Evolutionary conservation across 1,139 yeast species (phyloP), one percentile per base, ranked within the genome.

Genomic region (Suhomyces guaymorum): DNA sequence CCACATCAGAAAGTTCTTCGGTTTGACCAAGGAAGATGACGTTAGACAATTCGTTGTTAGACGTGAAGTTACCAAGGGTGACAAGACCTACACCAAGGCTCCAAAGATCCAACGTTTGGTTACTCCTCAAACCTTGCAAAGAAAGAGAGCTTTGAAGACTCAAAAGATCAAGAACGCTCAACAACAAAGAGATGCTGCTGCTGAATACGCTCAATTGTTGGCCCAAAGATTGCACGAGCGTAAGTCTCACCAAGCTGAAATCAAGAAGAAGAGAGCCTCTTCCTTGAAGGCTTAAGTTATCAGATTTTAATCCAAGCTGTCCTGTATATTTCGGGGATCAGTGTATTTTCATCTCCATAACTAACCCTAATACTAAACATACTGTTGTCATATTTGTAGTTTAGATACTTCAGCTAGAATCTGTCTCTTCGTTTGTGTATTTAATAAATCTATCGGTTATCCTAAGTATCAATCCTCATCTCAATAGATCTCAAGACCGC

Each of bases 101-200:
- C 98, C 98, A 78, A 92, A 88, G 87, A 90, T 92, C 78, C 98
- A 92, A 81, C 89, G 98, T 79, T 85, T 92, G 67, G 95, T 92
- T 57, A 92, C 98, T 64, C 98, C 98, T 72, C 97, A 90, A 80
- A 84, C 89, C 66, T 83, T 92, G 73, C 97, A 90, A 81, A 92
- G 97, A 84, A 92, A 92, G 95, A 87, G 97, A 80, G 92, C 88
- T 69, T 83, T 87, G 70, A 85, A 82, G 73, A 82, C 96, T 59
- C 78, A 82, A 75, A 92, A 92, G 86, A 78, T 87, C 70, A 85
- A 83, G 79, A 87, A 87, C 74, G 97, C 97, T 72, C 96, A 88
- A 80, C 89, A 87, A 66, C 96, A 89, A 79, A 89, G 95, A 88
- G 97, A 92, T 72, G 96, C 96, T 76, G 98, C 99, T 75, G 96